Conservation (phyloP, 768 basidiomycete genomes). For the Phylloporus sp. region DNA sequence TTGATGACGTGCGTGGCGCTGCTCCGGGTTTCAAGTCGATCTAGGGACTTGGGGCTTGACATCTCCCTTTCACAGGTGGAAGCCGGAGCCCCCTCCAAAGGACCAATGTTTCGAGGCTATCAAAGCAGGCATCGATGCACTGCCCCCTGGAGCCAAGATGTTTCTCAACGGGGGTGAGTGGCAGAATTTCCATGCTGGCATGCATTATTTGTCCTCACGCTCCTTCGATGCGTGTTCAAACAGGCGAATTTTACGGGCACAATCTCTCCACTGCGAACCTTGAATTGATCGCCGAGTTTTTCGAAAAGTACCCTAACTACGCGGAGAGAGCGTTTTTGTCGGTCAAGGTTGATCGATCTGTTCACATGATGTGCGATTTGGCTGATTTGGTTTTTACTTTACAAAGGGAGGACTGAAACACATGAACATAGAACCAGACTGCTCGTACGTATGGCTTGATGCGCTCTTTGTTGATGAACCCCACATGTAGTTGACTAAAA, state of each 20-base stretch:
- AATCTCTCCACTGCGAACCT: slow-evolving; percentile 40
- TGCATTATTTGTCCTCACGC: no score
- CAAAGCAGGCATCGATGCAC: slow-evolving; percentile 39
- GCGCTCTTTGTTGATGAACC: no score
- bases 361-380: no score
- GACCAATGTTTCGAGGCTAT: slow-evolving; percentile 47
- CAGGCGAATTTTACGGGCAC: slow-evolving; percentile 56
- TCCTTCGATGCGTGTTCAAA: neutral
- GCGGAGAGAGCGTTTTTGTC: slow-evolving; percentile 33
- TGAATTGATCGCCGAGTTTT: slow-evolving; percentile 46
- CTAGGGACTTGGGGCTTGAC: neutral
- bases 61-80: slow-evolving; percentile 34
- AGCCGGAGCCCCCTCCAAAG: slow-evolving; percentile 42
- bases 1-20: slow-evolving; percentile 42
- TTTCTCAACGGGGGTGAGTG: slow-evolving; percentile 46
- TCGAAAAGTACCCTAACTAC: slow-evolving; percentile 35
- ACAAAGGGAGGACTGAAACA: slow-evolving; percentile 1
- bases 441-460: slow-evolving; percentile 36
- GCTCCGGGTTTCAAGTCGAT: no score
- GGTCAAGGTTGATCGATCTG: slow-evolving; percentile 23
- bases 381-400: no score
- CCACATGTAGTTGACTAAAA: no score
- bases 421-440: slow-evolving; percentile 11
- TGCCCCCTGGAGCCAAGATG: slow-evolving; percentile 43
- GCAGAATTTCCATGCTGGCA: neutral